Evolutionary conservation across 495 filamentous ascomycete genomes (phyloP), one percentile per base, ranked within the genome.

Genomic region (Evernia prunastri): DNA sequence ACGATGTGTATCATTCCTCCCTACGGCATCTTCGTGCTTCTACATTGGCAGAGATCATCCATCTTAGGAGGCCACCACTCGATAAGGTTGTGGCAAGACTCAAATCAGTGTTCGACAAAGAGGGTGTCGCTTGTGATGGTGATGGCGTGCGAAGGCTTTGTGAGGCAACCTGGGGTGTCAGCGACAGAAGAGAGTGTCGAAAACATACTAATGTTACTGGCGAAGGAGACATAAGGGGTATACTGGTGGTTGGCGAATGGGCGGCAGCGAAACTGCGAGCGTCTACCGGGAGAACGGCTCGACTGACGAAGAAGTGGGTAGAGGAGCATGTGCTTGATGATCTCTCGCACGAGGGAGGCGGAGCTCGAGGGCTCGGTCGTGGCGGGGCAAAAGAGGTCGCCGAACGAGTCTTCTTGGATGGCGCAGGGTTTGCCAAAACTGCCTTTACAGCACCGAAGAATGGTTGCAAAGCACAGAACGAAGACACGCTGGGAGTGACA

Each of bases 211-310:
- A 68, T 56, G 78, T 87, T 58, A 88, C 86, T 54, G 86, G 86
- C 15, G 91, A 96, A 70, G 94, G 94, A 43, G 94, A 98, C 73
- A 87, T 98, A 40, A 84, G 94, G 67, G 90, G 91, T 29, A 83
- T 96, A 35, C 88, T 98, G 79, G 94, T 98, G 12, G 89, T 93
- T 11, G 90, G 89, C 35, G 92, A 98, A 80, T 97, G 92, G 91
- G 89, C 94, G 49, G 93, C 94, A 39, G 82, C 87, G 36, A 90
- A 90, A 68, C 76, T 97, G 40, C 82, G 84, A 65, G 84, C 88
- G 56, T 73, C 13, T 64, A 71, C 64, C 56, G 69, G 43, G 68
- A 66, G 33, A 61, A 68, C 56, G 70, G 71, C 68, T 64, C 77
- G 79, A 63, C 73, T 98, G 56, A 97, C 91, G 1, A 81, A 86